Percentiles rank a stretch among this genome's conserved stretches.
Evolutionary conservation across 1,139 yeast species (phyloP).

Genomic region (Arxiozyma telluris): DNA sequence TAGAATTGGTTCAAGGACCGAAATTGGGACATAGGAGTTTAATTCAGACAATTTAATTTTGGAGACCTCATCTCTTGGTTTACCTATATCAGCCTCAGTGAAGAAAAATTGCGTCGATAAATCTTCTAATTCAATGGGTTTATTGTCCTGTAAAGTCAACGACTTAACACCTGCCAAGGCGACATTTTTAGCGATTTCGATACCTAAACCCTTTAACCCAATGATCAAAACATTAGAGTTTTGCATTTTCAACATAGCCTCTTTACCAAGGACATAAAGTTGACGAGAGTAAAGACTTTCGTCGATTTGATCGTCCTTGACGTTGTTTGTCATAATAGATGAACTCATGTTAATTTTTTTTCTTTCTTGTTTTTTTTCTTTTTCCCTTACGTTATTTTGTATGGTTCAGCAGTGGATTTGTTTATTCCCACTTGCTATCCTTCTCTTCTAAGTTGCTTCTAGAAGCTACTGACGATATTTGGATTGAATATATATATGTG

Average conservation of each 20-base stretch:
- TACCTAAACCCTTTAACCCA: constrained; percentile 86
- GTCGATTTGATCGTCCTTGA: constrained; percentile 47
- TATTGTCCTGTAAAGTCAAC: constrained; percentile 78
- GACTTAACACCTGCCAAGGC: constrained; percentile 97
- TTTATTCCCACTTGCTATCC: too few species aligned
- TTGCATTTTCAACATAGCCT: constrained; percentile 97
- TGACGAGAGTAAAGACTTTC: constrained; percentile 95
- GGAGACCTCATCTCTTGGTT: constrained; percentile 65
- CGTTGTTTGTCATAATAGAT: background rate
- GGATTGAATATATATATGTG: too few species aligned
- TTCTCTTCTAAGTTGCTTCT: too few species aligned
- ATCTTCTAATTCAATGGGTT: constrained; percentile 56
- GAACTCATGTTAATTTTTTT: background rate
- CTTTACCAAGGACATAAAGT: constrained; percentile 86
- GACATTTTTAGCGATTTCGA: constrained; percentile 92
- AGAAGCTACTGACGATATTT: too few species aligned
- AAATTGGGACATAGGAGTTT: constrained; percentile 81
- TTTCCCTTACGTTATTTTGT: background rate
- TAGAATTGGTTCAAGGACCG: constrained; percentile 49
- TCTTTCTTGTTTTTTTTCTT: background rate
- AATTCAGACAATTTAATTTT: constrained; percentile 64
- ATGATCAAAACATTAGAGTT: constrained; percentile 78
- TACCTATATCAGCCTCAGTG: constrained; percentile 59
- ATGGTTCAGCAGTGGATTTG: background rate
- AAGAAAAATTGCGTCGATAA: constrained; percentile 87